These are phyloP conservation scores for Solanum etuberosum DNA, from an alignment of 257 asterid species.

Conservation along the genomic window DNA sequence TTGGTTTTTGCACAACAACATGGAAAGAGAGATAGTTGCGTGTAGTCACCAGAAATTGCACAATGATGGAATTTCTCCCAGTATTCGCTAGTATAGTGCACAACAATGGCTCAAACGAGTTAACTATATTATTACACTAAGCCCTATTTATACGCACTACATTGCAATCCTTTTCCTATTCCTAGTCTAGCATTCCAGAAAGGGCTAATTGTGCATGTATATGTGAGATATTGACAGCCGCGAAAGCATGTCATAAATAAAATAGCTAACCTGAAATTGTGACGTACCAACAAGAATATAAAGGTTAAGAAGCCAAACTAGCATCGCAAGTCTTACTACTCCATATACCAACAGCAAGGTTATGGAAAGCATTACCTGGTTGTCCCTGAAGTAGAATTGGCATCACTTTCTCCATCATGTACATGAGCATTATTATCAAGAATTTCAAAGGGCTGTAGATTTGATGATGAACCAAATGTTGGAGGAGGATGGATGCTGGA, in stretches of 20 bases:
- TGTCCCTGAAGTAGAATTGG: constrained; percentile 16
- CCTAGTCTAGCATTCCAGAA: not conserved
- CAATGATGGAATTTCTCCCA: not conserved
- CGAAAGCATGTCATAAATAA: not conserved
- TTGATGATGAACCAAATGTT: constrained; percentile 42
- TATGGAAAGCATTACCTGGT: constrained; percentile 7
- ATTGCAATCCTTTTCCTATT: not conserved
- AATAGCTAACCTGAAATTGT: not conserved
- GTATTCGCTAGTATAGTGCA: not conserved
- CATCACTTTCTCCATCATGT: constrained; percentile 12
- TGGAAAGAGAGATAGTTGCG: not conserved
- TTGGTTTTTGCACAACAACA: not conserved
- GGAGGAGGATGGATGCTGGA: constrained; percentile 34
- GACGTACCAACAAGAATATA: not conserved
- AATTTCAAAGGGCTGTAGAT: constrained; percentile 28
- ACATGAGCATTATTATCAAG: constrained; percentile 9
- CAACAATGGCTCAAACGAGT: not conserved
- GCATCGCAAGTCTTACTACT: not conserved
- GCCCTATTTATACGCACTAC: not conserved
- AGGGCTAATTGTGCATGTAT: not conserved
- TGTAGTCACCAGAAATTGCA: not conserved
- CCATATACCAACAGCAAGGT: not conserved
- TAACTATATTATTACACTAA: not conserved
- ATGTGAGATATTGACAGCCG: not conserved
- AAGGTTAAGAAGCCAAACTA: not conserved